Base-by-base conservation (phyloP, 1,284 basidiomycete species). In the Sphaerobolus stellatus region DNA sequence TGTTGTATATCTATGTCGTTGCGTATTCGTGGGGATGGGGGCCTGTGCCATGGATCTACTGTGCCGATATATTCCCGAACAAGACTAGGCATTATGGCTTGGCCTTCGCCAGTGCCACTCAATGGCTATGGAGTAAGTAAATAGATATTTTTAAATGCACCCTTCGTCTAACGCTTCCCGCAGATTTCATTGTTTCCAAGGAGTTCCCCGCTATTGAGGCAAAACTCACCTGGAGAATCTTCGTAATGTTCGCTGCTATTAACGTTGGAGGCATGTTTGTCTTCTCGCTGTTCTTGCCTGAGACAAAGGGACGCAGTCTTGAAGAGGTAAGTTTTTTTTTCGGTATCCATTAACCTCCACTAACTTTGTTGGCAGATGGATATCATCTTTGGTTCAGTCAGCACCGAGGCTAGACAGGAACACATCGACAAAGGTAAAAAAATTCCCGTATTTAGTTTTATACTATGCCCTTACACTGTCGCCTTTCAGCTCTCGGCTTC, bases 1-100 rank as follows among this genome's bases (percentile, higher is more conserved):
- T 89, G 80, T 64, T 90, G 9, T 90, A 90, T 62, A 80, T 90
- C 46, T 90, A 86, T 59, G 86, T 87, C 24, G 83, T 80, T 65
- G 89, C 88, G 70, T 89, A 88, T 64, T 84, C 82, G 1, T 83
- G 89, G 79, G 88, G 83, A 22, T 82, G 78, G 78, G 81, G 81
- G 20, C 74, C 68, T 2, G 77, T 18, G 64, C 80, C 81, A 11
- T 89, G 86, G 87, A 83, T 90, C 5, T 89, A 89, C 61, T 82
- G 83, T 22, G 75, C 87, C 13, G 90, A 92, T 68, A 90, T 92
- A 65, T 92, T 92, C 79, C 88, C 86, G 27, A 92, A 88, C 34
- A 74, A 88, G 43, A 91, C 89, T 9, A 76, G 90, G 54, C 86
- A 90, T 64, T 90, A 86, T 62, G 90, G 90, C 47, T 74, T 92